Percentiles rank a stretch among this genome's conserved stretches.
Evolutionary conservation across 495 filamentous ascomycete genomes (phyloP).

Genomic region (Aspergillus nidulans): DNA sequence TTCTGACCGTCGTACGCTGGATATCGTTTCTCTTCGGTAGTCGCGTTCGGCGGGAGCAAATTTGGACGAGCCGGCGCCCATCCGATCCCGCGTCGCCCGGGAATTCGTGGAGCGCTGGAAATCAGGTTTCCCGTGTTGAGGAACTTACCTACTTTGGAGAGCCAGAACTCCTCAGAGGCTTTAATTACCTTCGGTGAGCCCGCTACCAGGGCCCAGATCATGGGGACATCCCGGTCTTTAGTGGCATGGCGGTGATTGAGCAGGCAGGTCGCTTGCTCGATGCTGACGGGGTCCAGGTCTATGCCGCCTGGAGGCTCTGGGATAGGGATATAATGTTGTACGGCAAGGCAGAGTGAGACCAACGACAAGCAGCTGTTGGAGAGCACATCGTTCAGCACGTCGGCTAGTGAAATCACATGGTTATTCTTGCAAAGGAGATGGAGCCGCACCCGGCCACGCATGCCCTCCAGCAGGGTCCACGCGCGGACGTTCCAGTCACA

Average conservation of each 20-base stretch:
- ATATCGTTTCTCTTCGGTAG: neutral
- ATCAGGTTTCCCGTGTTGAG: neutral
- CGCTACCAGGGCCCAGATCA: conserved; percentile 3
- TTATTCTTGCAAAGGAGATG: neutral
- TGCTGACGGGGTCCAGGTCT: neutral
- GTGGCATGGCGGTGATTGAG: conserved; percentile 1
- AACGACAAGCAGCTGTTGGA: neutral
- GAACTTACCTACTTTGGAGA: neutral
- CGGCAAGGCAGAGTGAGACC: neutral
- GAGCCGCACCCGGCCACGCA: neutral
- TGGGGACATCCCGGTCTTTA: conserved; percentile 1
- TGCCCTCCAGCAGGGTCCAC: conserved; percentile 5
- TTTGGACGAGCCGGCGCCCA: conserved; percentile 5
- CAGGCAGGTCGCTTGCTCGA: conserved; percentile 4
- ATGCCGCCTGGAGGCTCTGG: neutral
- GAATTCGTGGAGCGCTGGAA: neutral
- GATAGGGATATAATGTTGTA: conserved; percentile 1
- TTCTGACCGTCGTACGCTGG: conserved; percentile 4
- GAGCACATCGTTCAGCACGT: neutral
- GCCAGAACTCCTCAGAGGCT: neutral
- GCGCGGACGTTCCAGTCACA: conserved; percentile 8
- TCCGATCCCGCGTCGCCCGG: neutral
- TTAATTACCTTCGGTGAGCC: neutral
- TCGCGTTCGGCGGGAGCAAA: neutral
- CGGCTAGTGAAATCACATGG: neutral